A percentile compares a stretch with the other conserved stretches of the same genome.
These are phyloP conservation scores for Allomyces arbusculus DNA, from an alignment of 192 early-diverging fungal genomes.

Conservation along the genomic window DNA sequence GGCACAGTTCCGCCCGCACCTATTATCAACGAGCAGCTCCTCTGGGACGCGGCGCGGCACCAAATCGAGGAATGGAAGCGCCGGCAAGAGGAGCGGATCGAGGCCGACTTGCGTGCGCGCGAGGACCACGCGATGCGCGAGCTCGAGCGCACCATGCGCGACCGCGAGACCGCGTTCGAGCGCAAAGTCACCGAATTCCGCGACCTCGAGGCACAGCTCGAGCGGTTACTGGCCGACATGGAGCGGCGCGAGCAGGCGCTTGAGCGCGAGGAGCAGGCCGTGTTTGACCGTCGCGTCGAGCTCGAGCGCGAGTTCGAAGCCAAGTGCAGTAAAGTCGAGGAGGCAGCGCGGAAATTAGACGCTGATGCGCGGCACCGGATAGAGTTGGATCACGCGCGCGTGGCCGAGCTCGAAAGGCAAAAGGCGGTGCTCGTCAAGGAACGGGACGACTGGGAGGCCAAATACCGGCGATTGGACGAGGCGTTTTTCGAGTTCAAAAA, in stretches of 20 bases:
- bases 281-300: neutral
- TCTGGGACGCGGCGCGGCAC: neutral
- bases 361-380: neutral
- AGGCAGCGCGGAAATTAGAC: neutral
- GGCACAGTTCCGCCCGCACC: no score
- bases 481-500: neutral
- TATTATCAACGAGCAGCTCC: neutral
- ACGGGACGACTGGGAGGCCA: neutral
- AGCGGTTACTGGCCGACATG: neutral
- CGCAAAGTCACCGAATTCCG: constrained; percentile 1
- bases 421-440: neutral
- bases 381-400: neutral
- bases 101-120: neutral
- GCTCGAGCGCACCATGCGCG: neutral
- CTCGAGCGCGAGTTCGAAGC: constrained; percentile 1
- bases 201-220: constrained; percentile 1
- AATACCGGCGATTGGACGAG: neutral
- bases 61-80: neutral
- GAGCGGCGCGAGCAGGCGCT: constrained; percentile 1
- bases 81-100: neutral
- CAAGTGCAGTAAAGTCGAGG: neutral
- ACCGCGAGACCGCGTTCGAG: neutral
- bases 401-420: neutral
- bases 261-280: neutral
- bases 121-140: neutral